Evolutionary conservation across 495 filamentous ascomycete genomes (phyloP).

Genomic region (Neurospora hispaniola): DNA sequence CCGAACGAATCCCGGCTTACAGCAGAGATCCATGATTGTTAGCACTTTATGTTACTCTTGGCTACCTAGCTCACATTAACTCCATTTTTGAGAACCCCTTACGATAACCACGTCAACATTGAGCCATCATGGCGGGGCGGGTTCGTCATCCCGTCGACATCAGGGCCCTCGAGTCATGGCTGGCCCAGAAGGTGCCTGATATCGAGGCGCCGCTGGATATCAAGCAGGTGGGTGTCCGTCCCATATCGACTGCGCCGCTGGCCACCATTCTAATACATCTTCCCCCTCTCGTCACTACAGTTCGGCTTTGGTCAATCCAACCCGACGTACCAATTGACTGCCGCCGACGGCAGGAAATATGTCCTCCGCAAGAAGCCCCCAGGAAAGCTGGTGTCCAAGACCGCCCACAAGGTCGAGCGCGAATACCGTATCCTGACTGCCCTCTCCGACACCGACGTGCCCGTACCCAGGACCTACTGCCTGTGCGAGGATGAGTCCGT

Average conservation of each 20-base stretch:
- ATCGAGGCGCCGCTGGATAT: slow-evolving; percentile 74
- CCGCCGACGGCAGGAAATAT: slow-evolving; percentile 53
- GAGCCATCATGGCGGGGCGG: slow-evolving; percentile 62
- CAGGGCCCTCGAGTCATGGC: slow-evolving; percentile 63
- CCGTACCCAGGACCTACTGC: slow-evolving; percentile 74
- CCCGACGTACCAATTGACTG: slow-evolving; percentile 84
- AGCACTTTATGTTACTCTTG: neutral
- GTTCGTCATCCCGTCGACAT: slow-evolving; percentile 85
- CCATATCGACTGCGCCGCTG: neutral
- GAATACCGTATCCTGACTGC: slow-evolving; percentile 88
- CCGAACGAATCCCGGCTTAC: neutral
- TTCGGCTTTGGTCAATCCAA: slow-evolving; percentile 97
- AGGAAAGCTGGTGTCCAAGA: slow-evolving; percentile 79
- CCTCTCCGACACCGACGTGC: slow-evolving; percentile 67
- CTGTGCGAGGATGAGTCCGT: slow-evolving; percentile 73
- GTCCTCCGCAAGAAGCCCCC: slow-evolving; percentile 95
- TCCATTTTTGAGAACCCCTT: neutral
- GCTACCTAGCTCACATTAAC: neutral
- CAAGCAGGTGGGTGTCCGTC: slow-evolving; percentile 59
- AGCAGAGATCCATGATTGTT: neutral
- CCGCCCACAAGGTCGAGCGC: slow-evolving; percentile 90
- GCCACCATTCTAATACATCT: neutral
- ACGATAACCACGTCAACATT: neutral
- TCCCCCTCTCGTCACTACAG: slow-evolving; percentile 31
- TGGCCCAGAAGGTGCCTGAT: slow-evolving; percentile 61